Percentiles rank a stretch among this genome's conserved stretches.
Conservation (phyloP, 768 basidiomycete species). For the Tricholoma hemisulphureum region DNA sequence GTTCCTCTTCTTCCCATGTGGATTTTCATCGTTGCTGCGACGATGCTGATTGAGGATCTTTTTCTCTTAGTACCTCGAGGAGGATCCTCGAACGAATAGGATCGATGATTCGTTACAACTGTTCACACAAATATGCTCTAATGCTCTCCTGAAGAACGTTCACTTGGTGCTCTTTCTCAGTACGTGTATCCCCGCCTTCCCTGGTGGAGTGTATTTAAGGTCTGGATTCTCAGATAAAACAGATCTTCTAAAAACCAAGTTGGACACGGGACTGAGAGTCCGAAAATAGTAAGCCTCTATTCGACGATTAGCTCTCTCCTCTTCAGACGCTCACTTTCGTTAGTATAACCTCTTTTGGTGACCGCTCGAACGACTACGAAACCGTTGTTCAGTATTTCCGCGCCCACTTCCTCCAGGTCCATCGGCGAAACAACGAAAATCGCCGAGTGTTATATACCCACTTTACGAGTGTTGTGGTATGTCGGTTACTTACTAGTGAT, state of each 20-base stretch:
- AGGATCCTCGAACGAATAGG: constrained; percentile 81
- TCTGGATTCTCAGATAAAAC: constrained; percentile 58
- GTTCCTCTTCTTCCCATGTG: neutral
- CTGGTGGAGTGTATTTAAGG: neutral
- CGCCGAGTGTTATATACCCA: constrained; percentile 80
- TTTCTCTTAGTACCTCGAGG: constrained; percentile 68
- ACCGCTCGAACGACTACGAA: constrained; percentile 79
- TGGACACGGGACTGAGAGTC: constrained; percentile 66
- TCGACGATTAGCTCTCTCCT: neutral
- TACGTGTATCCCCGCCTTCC: constrained; percentile 28
- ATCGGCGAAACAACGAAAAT: constrained; percentile 76
- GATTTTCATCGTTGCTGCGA: constrained; percentile 8
- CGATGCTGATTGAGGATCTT: constrained; percentile 1
- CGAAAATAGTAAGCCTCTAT: constrained; percentile 67
- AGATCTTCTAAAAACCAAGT: constrained; percentile 70
- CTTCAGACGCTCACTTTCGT: neutral
- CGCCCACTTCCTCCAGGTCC: constrained; percentile 82
- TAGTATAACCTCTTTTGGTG: constrained; percentile 80
- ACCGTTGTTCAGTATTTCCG: constrained; percentile 84
- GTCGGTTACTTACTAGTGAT: constrained; percentile 17
- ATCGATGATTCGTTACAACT: constrained; percentile 88
- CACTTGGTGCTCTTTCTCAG: constrained; percentile 59
- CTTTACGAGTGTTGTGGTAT: constrained; percentile 76
- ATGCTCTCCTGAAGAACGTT: constrained; percentile 71
- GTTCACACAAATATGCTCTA: constrained; percentile 83